Percentiles rank a stretch among this genome's conserved stretches.
Conservation (phyloP, 2,329 filamentous ascomycete species). For the Ceratocystis albifundus region DNA sequence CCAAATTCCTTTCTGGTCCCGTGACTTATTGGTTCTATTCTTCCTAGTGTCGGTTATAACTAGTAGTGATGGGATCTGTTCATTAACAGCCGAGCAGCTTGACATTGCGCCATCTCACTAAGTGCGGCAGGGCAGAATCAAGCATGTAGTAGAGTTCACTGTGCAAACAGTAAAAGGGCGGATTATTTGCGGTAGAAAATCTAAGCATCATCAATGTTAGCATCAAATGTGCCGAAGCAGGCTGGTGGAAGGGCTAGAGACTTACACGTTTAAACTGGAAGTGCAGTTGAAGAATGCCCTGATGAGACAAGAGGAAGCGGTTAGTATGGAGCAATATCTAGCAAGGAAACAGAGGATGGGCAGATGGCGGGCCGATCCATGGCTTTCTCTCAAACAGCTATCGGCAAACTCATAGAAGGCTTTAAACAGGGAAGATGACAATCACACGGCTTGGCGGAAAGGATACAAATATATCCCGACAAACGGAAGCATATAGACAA, state of each 20-base stretch:
- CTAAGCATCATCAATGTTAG: slow-evolving; percentile 29
- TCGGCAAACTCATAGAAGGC: not conserved
- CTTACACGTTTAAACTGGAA: slow-evolving; percentile 97
- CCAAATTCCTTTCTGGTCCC: not conserved
- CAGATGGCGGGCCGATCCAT: not conserved
- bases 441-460: not conserved
- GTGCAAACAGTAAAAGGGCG: not conserved
- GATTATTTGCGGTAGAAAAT: slow-evolving; percentile 46
- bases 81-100: not conserved
- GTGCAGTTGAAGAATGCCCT: slow-evolving; percentile 91
- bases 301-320: slow-evolving; percentile 25
- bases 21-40: not conserved
- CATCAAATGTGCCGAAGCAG: not conserved
- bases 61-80: not conserved
- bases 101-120: not conserved
- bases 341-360: slow-evolving; percentile 19
- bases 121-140: not conserved
- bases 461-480: not conserved
- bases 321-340: slow-evolving; percentile 10
- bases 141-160: not conserved
- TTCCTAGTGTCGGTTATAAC: not conserved
- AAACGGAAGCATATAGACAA: not conserved
- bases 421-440: not conserved
- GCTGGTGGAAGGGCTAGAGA: slow-evolving; percentile 8
- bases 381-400: not conserved